Evolutionary conservation across 2,329 filamentous ascomycete genomes (phyloP).

Genomic region (Huntiella decipiens): DNA sequence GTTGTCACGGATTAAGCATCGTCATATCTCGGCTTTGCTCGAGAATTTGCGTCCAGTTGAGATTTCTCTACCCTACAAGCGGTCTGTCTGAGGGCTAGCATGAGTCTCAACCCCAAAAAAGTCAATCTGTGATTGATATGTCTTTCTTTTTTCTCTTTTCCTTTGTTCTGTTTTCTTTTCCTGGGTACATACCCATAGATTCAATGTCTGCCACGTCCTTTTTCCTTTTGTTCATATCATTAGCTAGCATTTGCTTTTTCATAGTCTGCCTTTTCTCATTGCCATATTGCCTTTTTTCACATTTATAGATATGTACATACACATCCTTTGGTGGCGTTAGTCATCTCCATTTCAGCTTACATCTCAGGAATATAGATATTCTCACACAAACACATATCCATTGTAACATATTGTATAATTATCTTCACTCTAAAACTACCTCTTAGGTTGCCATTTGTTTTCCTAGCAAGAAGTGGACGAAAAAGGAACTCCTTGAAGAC

Average conservation of each 20-base stretch:
- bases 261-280: background rate
- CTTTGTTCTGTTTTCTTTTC: constrained; percentile 3
- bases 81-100: too few relatives aligned
- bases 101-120: too few relatives aligned
- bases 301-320: too few relatives aligned
- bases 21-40: constrained; percentile 33
- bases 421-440: background rate
- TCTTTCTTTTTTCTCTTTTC: constrained; percentile 2
- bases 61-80: constrained; percentile 31
- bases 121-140: background rate
- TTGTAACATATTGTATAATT: too few relatives aligned
- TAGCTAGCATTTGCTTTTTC: constrained; percentile 1
- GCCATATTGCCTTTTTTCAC: background rate
- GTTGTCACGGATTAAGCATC: constrained; percentile 28
- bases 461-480: background rate
- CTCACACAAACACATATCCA: too few relatives aligned
- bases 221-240: constrained; percentile 1
- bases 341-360: too few relatives aligned
- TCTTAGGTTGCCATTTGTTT: background rate
- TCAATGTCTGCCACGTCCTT: background rate
- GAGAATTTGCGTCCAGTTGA: constrained; percentile 31
- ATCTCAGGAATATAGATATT: too few relatives aligned
- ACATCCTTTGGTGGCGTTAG: too few relatives aligned
- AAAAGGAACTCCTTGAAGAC: background rate
- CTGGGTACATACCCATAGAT: background rate